phyloP scores from a whole-genome alignment of 2,329 filamentous ascomycete species.

The Albophoma yamanashiensis region DNA sequence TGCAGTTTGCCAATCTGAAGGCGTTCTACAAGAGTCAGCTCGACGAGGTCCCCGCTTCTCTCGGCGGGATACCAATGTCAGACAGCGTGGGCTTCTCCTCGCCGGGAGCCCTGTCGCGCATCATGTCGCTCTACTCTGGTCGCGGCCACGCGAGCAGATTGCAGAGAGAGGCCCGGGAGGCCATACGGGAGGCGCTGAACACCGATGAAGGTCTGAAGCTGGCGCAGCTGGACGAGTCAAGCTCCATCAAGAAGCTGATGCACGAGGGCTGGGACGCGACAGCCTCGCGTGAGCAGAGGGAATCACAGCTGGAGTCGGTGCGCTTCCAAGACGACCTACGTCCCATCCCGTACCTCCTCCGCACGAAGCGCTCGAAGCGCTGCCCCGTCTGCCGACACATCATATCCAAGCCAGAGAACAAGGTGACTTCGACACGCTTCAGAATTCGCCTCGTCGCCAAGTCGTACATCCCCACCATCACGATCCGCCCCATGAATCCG shows the following conservation, averaged over 20 bases:
- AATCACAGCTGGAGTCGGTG: constrained; percentile 38
- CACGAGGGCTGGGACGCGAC: constrained; percentile 55
- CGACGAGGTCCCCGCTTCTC: constrained; percentile 44
- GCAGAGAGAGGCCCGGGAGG: constrained; percentile 52
- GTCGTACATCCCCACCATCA: constrained; percentile 77
- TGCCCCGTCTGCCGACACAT: constrained; percentile 91
- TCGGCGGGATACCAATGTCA: constrained; percentile 32
- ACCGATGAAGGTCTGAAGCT: constrained; percentile 61
- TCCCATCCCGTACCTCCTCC: constrained; percentile 71
- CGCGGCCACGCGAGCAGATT: constrained; percentile 52
- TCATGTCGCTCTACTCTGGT: constrained; percentile 82
- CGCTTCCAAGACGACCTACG: constrained; percentile 66
- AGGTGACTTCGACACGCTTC: constrained; percentile 80
- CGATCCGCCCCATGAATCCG: constrained; percentile 52
- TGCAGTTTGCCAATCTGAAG: constrained; percentile 64
- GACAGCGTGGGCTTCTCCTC: constrained; percentile 51
- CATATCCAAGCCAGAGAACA: constrained; percentile 85
- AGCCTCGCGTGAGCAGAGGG: constrained; percentile 36
- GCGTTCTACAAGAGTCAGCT: constrained; percentile 77
- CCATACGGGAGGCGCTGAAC: constrained; percentile 71
- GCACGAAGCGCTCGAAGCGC: constrained; percentile 88
- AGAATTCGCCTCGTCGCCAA: constrained; percentile 84
- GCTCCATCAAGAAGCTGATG: constrained; percentile 48
- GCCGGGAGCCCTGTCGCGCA: constrained; percentile 71
- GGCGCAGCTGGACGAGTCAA: constrained; percentile 49